Evolutionary conservation across 1,139 yeast genomes (phyloP).

Genomic region (Taphrina wiesneri): DNA sequence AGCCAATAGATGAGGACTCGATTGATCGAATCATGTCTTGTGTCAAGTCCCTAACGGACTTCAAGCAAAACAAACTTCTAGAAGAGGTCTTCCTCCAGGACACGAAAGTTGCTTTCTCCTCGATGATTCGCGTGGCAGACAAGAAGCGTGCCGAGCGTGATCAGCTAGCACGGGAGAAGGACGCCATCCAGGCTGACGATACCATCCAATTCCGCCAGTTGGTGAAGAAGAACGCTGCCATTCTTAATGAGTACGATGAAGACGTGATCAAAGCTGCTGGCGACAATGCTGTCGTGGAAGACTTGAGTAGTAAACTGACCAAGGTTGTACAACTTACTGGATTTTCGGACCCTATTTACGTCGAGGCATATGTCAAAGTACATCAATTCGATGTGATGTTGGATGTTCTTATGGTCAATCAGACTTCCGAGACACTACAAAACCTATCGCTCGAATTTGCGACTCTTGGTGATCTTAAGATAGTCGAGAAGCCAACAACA

Average conservation of each 20-base stretch:
- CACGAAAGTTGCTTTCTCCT: conserved; percentile 77
- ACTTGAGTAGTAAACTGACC: conserved; percentile 72
- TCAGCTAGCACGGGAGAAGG: conserved; percentile 63
- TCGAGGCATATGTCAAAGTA: conserved; percentile 92
- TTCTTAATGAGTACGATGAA: conserved; percentile 49
- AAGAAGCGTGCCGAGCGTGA: conserved; percentile 58
- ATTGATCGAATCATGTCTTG: conserved; percentile 86
- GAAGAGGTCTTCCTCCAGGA: conserved; percentile 81
- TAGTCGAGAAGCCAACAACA: conserved; percentile 89
- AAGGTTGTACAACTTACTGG: conserved; percentile 94
- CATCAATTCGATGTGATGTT: conserved; percentile 95
- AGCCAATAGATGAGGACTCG: conserved; percentile 91
- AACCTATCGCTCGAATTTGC: conserved; percentile 94
- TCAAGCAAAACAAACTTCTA: conserved; percentile 54
- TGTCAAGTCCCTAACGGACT: conserved; percentile 73
- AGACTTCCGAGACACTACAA: conserved; percentile 85
- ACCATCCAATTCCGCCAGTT: conserved; percentile 82
- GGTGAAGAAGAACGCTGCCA: conserved; percentile 53
- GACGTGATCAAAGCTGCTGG: conserved; percentile 51
- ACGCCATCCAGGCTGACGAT: conserved; percentile 81
- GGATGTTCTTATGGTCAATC: conserved; percentile 92
- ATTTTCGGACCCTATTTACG: conserved; percentile 95
- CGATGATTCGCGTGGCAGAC: conserved; percentile 54
- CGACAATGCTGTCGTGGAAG: conserved; percentile 56
- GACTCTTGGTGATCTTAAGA: conserved; percentile 91